Evolutionary conservation across 179 eudicot genomes (phyloP), one percentile per base, ranked within the genome.

Genomic region (Camellia oleifera): DNA sequence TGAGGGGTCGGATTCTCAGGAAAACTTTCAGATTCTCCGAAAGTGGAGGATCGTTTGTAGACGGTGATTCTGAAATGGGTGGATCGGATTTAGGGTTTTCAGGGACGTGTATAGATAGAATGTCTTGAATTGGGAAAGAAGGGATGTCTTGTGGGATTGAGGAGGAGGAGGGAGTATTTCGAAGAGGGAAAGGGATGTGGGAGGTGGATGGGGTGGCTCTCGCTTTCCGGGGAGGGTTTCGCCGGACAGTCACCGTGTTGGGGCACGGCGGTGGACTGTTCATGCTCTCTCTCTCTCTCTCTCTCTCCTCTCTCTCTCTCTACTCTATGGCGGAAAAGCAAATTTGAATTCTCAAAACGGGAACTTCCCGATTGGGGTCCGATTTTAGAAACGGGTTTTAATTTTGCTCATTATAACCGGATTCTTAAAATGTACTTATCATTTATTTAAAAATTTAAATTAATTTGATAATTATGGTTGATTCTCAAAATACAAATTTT

Each of bases 161-260:
- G 69, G 75, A 18, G 0, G 84, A 76, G 54, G 85, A 69, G 23
- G 80, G 88, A 0, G 63, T 65, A 32, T 32, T 32, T 32, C 40
- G 40, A 32, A 32, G 40, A 0, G 87, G 75, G 40, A 72, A 77
- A 4, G 81, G 89, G 4, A 58, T 61, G 1, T 50, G 54, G 42
- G 88, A 17, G 42, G 88, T 20, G 45, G 89, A 70, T 0, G 93
- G 88, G 0, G 93, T 84, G 0, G 91, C 81, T 2, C 98, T 81
- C 0, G 93, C 98, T 54, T 81, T 84, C 1, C 97, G 95, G 26
- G 6, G 88, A 0, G 97, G 98, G 75, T 93, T 93, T 11, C 97
- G 89, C 10, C 96, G 92, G 73, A 90, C 63, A n/a, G 92, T 90
- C 58, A 90, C 84, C 44, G 94, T 87, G 70, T 58, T 56, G 0